Conservation (phyloP, 345 rosid genomes). For the Hibiscus tridactylites region DNA sequence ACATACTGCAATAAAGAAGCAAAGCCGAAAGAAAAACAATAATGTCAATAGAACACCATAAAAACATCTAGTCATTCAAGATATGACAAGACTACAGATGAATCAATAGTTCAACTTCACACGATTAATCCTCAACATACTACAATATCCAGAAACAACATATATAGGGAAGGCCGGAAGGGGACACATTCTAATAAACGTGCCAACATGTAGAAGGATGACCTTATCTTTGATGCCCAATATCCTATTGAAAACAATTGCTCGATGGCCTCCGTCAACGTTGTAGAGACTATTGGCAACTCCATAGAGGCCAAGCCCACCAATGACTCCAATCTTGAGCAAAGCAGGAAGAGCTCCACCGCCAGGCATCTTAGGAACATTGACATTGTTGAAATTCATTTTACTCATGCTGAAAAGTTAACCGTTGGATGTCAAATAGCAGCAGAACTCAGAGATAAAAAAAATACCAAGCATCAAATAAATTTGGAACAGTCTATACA, state of each 20-base stretch:
- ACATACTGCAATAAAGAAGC: background rate
- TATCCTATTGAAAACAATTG: constrained; percentile 55
- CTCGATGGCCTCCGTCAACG: constrained; percentile 70
- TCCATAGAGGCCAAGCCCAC: constrained; percentile 69
- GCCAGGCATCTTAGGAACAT: constrained; percentile 76
- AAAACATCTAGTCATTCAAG: background rate
- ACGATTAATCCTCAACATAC: background rate
- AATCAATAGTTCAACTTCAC: no score
- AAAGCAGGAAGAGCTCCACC: constrained; percentile 55
- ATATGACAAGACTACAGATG: background rate
- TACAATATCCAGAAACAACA: background rate
- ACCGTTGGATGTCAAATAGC: background rate
- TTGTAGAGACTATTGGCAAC: constrained; percentile 60
- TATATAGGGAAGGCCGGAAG: background rate
- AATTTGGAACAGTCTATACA: background rate
- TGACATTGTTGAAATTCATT: constrained; percentile 54
- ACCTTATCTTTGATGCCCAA: constrained; percentile 60
- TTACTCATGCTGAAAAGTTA: constrained; percentile 1
- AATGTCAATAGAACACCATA: background rate
- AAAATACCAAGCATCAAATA: background rate
- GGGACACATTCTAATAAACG: background rate
- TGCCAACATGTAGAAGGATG: background rate
- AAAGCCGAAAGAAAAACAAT: background rate
- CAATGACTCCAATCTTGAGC: constrained; percentile 59
- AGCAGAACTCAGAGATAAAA: background rate